These are phyloP conservation scores for Trichoderma koningiopsis DNA, from an alignment of 2,329 filamentous ascomycete species.

Conservation along the genomic window DNA sequence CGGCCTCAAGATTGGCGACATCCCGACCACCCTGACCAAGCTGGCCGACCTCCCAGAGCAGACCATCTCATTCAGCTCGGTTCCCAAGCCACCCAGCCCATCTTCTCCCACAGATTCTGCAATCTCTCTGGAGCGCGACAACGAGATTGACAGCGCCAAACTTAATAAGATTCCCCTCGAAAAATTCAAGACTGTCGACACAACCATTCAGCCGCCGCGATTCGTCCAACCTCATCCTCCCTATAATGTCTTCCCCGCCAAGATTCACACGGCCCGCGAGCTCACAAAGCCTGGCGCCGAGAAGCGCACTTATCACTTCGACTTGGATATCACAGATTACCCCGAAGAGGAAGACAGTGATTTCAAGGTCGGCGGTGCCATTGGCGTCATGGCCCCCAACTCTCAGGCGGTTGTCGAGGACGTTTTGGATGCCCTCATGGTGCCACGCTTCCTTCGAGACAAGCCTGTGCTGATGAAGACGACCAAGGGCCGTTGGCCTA, in stretches of 20 bases:
- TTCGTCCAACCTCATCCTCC: slow-evolving; percentile 96
- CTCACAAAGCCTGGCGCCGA: slow-evolving; percentile 86
- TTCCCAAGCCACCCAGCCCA: slow-evolving; percentile 43
- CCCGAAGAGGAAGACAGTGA: slow-evolving; percentile 81
- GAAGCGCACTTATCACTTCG: slow-evolving; percentile 97
- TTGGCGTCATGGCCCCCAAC: slow-evolving; percentile 91
- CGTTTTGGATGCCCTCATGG: slow-evolving; percentile 76
- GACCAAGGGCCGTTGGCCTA: slow-evolving; percentile 84
- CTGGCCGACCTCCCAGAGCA: slow-evolving; percentile 73
- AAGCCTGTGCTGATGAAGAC: slow-evolving; percentile 81
- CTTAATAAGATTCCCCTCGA: slow-evolving; percentile 32
- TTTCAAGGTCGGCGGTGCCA: slow-evolving; percentile 94
- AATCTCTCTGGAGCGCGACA: slow-evolving; percentile 45
- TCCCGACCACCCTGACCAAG: slow-evolving; percentile 73
- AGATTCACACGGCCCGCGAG: slow-evolving; percentile 80
- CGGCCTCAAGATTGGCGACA: slow-evolving; percentile 71
- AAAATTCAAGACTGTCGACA: slow-evolving; percentile 47
- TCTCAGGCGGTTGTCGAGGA: slow-evolving; percentile 75
- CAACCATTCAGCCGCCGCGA: slow-evolving; percentile 71
- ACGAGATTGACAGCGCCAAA: slow-evolving; percentile 32
- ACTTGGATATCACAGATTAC: slow-evolving; percentile 94
- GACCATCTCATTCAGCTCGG: slow-evolving; percentile 69
- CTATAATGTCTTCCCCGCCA: slow-evolving; percentile 89
- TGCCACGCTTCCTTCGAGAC: slow-evolving; percentile 81
- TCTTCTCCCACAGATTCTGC: slow-evolving; percentile 54